These are phyloP conservation scores for Paraconiothyrium brasiliense DNA, from an alignment of 2,329 filamentous ascomycete genomes.

Conservation along the genomic window DNA sequence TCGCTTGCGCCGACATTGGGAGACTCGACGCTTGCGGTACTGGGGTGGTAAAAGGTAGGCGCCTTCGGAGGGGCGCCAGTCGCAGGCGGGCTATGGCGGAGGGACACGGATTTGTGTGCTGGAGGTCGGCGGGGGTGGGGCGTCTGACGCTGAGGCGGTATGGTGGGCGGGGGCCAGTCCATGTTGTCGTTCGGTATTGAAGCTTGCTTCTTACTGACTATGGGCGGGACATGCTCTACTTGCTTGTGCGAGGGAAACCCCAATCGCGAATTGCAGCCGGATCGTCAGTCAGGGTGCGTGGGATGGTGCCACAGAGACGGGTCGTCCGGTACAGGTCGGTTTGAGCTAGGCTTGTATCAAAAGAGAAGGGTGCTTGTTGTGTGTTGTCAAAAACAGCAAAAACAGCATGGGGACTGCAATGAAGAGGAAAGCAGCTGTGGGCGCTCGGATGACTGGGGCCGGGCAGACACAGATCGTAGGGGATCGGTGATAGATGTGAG, in stretches of 20 bases:
- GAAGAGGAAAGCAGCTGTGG: neutral
- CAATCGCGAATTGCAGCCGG: slow-evolving; percentile 11
- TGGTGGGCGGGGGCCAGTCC: slow-evolving; percentile 33
- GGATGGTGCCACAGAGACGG: too few relatives aligned
- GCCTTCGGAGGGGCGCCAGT: slow-evolving; percentile 8
- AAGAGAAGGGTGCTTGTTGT: neutral
- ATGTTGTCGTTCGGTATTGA: slow-evolving; percentile 25
- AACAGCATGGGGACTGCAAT: neutral
- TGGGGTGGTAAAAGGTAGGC: slow-evolving; percentile 10
- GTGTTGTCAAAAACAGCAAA: neutral
- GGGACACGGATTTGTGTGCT: slow-evolving; percentile 57
- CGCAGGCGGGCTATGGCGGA: slow-evolving; percentile 51
- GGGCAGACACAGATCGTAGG: slow-evolving; percentile 1
- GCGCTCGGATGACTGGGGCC: slow-evolving; percentile 2
- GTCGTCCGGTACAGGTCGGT: neutral
- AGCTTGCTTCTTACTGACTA: slow-evolving; percentile 20
- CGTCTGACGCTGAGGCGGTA: slow-evolving; percentile 20
- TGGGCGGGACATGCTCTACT: slow-evolving; percentile 20
- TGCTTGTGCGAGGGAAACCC: slow-evolving; percentile 24
- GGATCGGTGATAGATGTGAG: slow-evolving; percentile 5
- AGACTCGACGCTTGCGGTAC: slow-evolving; percentile 27
- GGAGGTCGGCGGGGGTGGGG: slow-evolving; percentile 54
- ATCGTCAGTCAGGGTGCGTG: neutral
- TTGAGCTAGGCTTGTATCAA: neutral
- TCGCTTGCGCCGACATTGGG: slow-evolving; percentile 41